Evolutionary conservation across 1,284 basidiomycete species (phyloP).

Genomic region (Exobasidium rhododendri): DNA sequence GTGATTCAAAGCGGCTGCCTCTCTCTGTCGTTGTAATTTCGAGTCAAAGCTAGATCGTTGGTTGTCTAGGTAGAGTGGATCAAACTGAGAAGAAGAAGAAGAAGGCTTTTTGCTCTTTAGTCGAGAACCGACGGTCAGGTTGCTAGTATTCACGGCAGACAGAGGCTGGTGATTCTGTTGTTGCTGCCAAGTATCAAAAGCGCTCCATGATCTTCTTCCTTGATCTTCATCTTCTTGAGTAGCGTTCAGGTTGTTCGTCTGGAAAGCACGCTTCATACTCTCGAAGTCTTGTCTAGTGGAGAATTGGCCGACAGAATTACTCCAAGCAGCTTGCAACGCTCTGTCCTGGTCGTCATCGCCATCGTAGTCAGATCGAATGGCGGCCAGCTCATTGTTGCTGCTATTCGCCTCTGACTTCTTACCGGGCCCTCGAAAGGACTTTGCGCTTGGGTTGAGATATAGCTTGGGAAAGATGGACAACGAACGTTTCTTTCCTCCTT

Average conservation of each 20-base stretch:
- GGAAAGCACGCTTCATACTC: constrained; percentile 39
- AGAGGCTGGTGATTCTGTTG: background rate
- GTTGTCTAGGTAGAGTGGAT: background rate
- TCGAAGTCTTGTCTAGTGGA: constrained; percentile 26
- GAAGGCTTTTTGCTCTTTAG: background rate
- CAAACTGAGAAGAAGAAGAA: too few species aligned
- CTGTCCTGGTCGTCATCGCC: background rate
- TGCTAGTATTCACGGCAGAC: background rate
- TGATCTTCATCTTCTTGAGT: constrained; percentile 32
- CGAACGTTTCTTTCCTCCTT: constrained; percentile 9
- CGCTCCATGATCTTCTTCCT: constrained; percentile 39
- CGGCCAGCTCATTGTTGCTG: background rate
- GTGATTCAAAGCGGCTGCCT: background rate
- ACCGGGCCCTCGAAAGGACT: constrained; percentile 13
- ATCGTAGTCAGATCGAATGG: background rate
- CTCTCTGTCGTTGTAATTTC: background rate
- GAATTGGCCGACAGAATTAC: constrained; percentile 11
- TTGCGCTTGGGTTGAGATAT: constrained; percentile 20
- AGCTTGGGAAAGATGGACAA: constrained; percentile 19
- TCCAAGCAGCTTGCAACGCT: constrained; percentile 1
- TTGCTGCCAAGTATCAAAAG: constrained; percentile 36
- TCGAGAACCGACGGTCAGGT: too few species aligned
- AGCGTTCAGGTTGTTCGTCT: constrained; percentile 19
- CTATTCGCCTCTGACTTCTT: background rate
- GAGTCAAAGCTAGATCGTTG: constrained; percentile 11